Evolutionary conservation across 768 basidiomycete genomes (phyloP).

Genomic region (Jaapia argillacea): DNA sequence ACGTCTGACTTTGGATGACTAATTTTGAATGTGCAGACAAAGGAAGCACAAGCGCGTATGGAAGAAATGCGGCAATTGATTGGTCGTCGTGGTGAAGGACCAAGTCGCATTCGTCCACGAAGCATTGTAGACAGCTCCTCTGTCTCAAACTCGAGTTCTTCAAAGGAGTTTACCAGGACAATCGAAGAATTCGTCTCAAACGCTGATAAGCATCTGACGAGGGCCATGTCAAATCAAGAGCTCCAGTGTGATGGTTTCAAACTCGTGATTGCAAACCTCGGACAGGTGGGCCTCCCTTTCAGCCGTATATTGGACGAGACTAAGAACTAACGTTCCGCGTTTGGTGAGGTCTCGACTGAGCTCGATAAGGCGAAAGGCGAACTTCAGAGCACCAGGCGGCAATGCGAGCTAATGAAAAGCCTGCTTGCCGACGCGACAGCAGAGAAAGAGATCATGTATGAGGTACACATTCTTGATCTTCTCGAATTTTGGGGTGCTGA

Average conservation of each 20-base stretch:
- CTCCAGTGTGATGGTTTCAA: background rate
- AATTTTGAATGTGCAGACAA: constrained; percentile 58
- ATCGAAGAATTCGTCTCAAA: constrained; percentile 46
- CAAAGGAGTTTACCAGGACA: constrained; percentile 29
- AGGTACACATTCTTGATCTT: constrained; percentile 52
- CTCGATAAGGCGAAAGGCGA: constrained; percentile 54
- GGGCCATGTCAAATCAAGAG: constrained; percentile 45
- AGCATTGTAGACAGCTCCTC: constrained; percentile 23
- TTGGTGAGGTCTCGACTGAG: constrained; percentile 21
- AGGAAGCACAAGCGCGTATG: constrained; percentile 67
- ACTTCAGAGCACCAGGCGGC: constrained; percentile 58
- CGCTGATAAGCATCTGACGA: constrained; percentile 44
- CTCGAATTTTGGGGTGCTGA: background rate
- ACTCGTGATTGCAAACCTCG: too few relatives aligned
- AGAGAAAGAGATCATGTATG: constrained; percentile 91
- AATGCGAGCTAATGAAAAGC: constrained; percentile 72
- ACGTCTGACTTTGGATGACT: too few relatives aligned
- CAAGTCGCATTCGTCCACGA: constrained; percentile 38
- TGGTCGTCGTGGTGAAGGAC: constrained; percentile 40
- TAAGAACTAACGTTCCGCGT: too few relatives aligned
- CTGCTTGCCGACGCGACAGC: constrained; percentile 67
- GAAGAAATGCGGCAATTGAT: constrained; percentile 80
- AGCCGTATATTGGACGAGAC: too few relatives aligned
- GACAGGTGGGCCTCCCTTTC: too few relatives aligned
- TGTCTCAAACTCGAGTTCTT: constrained; percentile 18